Evolutionary conservation across 768 basidiomycete genomes (phyloP), one percentile per base, ranked within the genome.

Genomic region (Pleurotus citrinopileatus): DNA sequence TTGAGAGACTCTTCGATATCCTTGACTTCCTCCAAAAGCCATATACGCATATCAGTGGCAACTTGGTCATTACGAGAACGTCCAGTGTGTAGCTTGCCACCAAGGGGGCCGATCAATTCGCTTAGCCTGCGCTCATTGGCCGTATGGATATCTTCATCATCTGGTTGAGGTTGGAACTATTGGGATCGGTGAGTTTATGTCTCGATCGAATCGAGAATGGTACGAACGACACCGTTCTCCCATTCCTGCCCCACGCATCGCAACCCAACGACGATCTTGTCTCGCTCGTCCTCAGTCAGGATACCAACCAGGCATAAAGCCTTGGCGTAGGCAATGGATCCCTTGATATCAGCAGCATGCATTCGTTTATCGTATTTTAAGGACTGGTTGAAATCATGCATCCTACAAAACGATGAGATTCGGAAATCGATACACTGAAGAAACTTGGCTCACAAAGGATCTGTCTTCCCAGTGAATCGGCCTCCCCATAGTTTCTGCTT

Each of bases 131-230:
- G 85, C 67, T 99, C 97, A 64, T 98, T 99, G 52, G 97, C 97
- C 10, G 97, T 99, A 68, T 98, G 96, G 56, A 99, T 98, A 65
- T 99, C 97, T 64, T 99, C 97, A 62, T 99, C 97, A 61, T 96
- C 94, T n/a, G 83, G 75, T 56, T 87, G 76, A 26, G 84, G 71
- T 53, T 73, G 66, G 65, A 99, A 99, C 89, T 95, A 62, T 12
- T 27, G 19, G n/a, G n/a, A n/a, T n/a, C 13, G 2, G 17, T 40
- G 32, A 38, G 36, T 29, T 9, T 20, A 34, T 25, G 13, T 45
- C 27, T 55, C 26, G 57, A 22, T 20, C 5, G 19, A 23, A 46
- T 28, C 20, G 20, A 4, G 48, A 52, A 27, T 45, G 27, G 47
- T n/a, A 69, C 82, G 54, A 62, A 93, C 94, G 63, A 75, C 74